Conservation (phyloP, 805 yeast genomes). For the Saturnispora serradocipensis region DNA sequence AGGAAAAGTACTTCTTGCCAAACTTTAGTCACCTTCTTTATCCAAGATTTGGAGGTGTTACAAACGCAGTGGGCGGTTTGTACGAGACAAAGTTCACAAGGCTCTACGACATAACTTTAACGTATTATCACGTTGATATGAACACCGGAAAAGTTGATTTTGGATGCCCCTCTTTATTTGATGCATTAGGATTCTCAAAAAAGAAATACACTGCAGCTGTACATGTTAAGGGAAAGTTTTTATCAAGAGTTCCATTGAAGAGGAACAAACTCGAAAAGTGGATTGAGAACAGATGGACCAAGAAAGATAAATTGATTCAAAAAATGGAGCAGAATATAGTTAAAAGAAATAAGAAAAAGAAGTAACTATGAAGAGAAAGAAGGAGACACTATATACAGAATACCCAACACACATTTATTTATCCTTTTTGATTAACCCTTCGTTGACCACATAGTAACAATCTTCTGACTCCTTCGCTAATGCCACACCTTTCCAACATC, state of each 20-base stretch:
- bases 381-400: neutral
- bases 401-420: slow-evolving; percentile 12
- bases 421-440: slow-evolving; percentile 35
- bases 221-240: slow-evolving; percentile 38
- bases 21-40: slow-evolving; percentile 53
- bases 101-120: slow-evolving; percentile 49
- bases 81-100: slow-evolving; percentile 32
- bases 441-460: slow-evolving; percentile 35
- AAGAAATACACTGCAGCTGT: slow-evolving; percentile 29
- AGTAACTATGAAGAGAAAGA: neutral
- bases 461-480: slow-evolving; percentile 28
- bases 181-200: slow-evolving; percentile 28
- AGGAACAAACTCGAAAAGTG: slow-evolving; percentile 57
- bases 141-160: slow-evolving; percentile 17
- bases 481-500: slow-evolving; percentile 35
- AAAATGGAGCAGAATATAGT: slow-evolving; percentile 26
- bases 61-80: slow-evolving; percentile 38
- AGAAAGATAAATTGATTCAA: slow-evolving; percentile 49
- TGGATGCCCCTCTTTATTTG: slow-evolving; percentile 30
- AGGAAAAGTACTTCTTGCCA: slow-evolving; percentile 54
- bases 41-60: slow-evolving; percentile 63
- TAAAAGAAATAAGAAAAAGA: slow-evolving; percentile 3
- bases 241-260: slow-evolving; percentile 42
- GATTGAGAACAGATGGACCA: slow-evolving; percentile 66
- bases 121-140: slow-evolving; percentile 28